A percentile compares a stretch with the other conserved stretches of the same genome.
These are phyloP conservation scores for Neoboletus subvelutipes DNA, from an alignment of 768 basidiomycete genomes.

Conservation along the genomic window DNA sequence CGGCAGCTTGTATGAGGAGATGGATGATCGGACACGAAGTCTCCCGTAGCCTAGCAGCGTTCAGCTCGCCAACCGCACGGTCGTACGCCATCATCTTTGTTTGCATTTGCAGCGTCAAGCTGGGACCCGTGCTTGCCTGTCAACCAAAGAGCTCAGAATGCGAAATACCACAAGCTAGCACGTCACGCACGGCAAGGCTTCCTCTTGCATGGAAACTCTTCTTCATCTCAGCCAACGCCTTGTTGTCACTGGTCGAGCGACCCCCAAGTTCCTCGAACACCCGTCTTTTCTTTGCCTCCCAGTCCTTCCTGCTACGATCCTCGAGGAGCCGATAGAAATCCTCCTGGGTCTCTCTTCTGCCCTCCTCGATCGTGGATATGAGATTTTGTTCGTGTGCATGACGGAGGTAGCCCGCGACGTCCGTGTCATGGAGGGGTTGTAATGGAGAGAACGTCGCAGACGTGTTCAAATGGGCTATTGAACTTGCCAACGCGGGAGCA, in stretches of 20 bases:
- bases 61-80: constrained; percentile 74
- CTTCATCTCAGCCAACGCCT: constrained; percentile 57
- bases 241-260: constrained; percentile 54
- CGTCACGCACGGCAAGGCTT: constrained; percentile 46
- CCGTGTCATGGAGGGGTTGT: constrained; percentile 92
- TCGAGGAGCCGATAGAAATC: constrained; percentile 83
- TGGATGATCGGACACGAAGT: constrained; percentile 78
- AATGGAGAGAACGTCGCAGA: constrained; percentile 82
- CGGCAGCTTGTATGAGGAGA: constrained; percentile 64
- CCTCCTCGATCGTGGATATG: constrained; percentile 91
- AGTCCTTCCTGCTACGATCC: constrained; percentile 71
- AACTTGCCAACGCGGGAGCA: constrained; percentile 79
- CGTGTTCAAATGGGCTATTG: constrained; percentile 82
- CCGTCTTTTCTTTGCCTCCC: constrained; percentile 88
- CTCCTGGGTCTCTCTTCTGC: constrained; percentile 77
- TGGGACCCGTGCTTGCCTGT: constrained; percentile 49
- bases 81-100: constrained; percentile 97
- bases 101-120: constrained; percentile 76
- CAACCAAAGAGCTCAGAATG: constrained; percentile 7
- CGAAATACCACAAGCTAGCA: not conserved
- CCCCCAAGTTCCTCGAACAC: constrained; percentile 89
- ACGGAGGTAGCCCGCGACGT: constrained; percentile 91
- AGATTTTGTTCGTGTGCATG: constrained; percentile 94
- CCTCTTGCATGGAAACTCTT: constrained; percentile 61
- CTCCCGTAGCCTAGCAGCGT: constrained; percentile 67